Conservation (phyloP, 305 asterid genomes). For the Rubia occidens region DNA sequence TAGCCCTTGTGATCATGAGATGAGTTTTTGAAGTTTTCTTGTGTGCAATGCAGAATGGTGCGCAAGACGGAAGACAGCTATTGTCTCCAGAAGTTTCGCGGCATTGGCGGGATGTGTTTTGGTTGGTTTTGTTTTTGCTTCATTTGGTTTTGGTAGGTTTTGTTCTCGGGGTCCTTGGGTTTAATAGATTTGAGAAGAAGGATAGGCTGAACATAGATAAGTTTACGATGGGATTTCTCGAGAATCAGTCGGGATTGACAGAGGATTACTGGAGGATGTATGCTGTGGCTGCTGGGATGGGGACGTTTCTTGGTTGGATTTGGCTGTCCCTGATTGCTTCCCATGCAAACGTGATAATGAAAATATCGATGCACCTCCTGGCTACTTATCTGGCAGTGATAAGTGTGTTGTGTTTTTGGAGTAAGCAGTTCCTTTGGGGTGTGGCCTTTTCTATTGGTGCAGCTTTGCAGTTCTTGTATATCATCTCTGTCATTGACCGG, state of each 20-base stretch:
- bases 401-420: constrained; percentile 88
- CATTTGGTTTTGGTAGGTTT: constrained; percentile 68
- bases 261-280: constrained; percentile 92
- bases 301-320: constrained; percentile 65
- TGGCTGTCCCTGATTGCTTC: constrained; percentile 89
- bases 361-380: constrained; percentile 75
- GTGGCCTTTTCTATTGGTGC: constrained; percentile 85
- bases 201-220: constrained; percentile 85
- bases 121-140: constrained; percentile 61
- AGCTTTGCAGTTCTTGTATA: constrained; percentile 77
- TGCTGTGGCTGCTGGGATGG: constrained; percentile 71
- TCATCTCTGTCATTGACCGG: constrained; percentile 84
- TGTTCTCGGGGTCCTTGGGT: constrained; percentile 70
- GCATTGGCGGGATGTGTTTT: constrained; percentile 83
- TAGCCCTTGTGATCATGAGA: background rate
- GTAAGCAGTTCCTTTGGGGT: constrained; percentile 78
- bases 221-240: constrained; percentile 69
- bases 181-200: constrained; percentile 66
- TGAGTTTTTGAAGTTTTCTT: too few species aligned
- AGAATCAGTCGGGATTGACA: constrained; percentile 69
- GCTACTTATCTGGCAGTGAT: constrained; percentile 93
- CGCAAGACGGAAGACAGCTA: constrained; percentile 29
- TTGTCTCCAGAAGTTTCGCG: constrained; percentile 50
- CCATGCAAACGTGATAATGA: constrained; percentile 67
- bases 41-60: constrained; percentile 49